Percentiles rank a stretch among this genome's conserved stretches.
Conservation (phyloP, 768 basidiomycete species). For the Boletellus ananiceps region DNA sequence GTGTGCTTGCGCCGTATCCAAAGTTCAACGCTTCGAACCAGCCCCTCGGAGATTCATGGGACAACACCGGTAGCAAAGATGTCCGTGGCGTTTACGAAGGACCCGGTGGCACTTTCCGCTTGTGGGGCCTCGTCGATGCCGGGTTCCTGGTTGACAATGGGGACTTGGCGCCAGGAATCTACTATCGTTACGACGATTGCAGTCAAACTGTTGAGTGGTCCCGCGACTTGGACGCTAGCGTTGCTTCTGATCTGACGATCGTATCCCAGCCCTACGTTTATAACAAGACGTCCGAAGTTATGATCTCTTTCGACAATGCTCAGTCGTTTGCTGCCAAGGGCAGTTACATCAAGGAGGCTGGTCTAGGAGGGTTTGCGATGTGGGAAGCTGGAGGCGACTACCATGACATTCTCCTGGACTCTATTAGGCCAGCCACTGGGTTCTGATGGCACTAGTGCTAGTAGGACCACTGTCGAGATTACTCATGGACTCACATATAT, state of each 20-base stretch:
- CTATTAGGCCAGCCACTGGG: conserved; percentile 34
- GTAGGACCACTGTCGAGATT: no score
- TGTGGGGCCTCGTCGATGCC: conserved; percentile 54
- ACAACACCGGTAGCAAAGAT: conserved; percentile 42
- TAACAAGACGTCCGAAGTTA: conserved; percentile 48
- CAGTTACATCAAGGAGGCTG: conserved; percentile 46
- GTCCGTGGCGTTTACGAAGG: conserved; percentile 47
- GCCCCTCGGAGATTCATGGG: conserved; percentile 56
- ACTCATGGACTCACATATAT: no score
- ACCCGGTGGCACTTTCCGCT: conserved; percentile 52
- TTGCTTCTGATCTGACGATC: neutral
- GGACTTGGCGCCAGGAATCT: conserved; percentile 39
- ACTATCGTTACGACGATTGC: conserved; percentile 58
- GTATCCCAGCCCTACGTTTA: conserved; percentile 59
- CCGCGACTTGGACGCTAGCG: no score
- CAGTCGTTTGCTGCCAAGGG: conserved; percentile 60
- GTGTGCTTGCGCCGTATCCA: conserved; percentile 44
- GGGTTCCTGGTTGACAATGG: conserved; percentile 44
- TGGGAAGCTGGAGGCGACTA: conserved; percentile 71
- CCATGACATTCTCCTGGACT: conserved; percentile 53
- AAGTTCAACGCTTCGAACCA: conserved; percentile 41
- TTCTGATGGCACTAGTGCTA: no score
- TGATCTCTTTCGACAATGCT: conserved; percentile 64
- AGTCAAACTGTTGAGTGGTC: conserved; percentile 59
- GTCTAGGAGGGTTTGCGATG: conserved; percentile 60